Conservation (phyloP, 345 rosid genomes). For the Psidium guajava region DNA sequence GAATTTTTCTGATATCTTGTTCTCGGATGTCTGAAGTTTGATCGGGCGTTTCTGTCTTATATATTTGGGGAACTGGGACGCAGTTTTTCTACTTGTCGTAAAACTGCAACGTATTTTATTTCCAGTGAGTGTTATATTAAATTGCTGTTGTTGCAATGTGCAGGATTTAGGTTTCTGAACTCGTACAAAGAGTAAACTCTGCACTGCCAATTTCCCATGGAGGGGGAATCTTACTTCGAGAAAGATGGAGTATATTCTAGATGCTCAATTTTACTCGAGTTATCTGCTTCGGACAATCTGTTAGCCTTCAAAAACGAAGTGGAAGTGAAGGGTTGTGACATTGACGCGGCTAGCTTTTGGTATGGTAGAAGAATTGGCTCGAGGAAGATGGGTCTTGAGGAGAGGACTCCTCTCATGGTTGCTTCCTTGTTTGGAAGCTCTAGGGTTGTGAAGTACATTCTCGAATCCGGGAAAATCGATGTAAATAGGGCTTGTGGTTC, state of each 20-base stretch:
- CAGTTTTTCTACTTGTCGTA: neutral
- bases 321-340: conserved; percentile 34
- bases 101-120: neutral
- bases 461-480: conserved; percentile 31
- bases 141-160: neutral
- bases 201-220: conserved; percentile 32
- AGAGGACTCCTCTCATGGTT: conserved; percentile 76
- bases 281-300: conserved; percentile 61
- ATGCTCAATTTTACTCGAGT: conserved; percentile 60
- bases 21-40: neutral
- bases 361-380: conserved; percentile 67
- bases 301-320: conserved; percentile 35
- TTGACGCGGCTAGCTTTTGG: conserved; percentile 57
- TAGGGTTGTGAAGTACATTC: conserved; percentile 46
- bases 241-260: conserved; percentile 11
- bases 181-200: conserved; percentile 26
- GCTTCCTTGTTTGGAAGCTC: conserved; percentile 76
- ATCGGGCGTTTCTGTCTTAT: neutral
- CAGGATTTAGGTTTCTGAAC: conserved; percentile 45
- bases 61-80: neutral
- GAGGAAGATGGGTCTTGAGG: conserved; percentile 77
- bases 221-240: conserved; percentile 18
- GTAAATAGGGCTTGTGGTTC: conserved; percentile 58
- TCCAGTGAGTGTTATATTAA: neutral
- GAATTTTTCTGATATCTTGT: neutral